These are phyloP conservation scores for Diaporthe sp. DNA, from an alignment of 2,329 filamentous ascomycete species.

Conservation along the genomic window DNA sequence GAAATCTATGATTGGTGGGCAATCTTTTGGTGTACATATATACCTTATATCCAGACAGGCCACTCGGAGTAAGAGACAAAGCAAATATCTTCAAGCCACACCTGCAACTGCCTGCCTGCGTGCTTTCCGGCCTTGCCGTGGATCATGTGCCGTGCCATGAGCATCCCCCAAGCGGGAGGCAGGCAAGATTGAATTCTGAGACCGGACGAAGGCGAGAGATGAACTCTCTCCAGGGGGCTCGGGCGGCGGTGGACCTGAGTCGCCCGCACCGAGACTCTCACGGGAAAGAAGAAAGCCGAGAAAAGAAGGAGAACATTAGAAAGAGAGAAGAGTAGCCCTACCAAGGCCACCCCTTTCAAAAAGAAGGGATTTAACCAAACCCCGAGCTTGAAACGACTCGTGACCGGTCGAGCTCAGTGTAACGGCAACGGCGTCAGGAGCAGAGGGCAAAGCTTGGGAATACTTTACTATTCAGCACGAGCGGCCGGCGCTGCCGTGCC, in stretches of 20 bases:
- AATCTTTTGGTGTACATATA: neutral
- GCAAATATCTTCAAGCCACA: neutral
- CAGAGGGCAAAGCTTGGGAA: neutral
- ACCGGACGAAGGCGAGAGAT: slow-evolving; percentile 11
- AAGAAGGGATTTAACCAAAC: neutral
- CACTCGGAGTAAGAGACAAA: neutral
- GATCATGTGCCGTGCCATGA: neutral
- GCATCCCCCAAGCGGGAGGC: neutral
- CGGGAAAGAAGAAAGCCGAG: neutral
- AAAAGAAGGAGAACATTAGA: neutral
- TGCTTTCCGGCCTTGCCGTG: neutral
- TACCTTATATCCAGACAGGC: neutral
- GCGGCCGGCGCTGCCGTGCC: neutral
- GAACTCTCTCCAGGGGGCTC: neutral
- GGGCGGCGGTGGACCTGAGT: neutral
- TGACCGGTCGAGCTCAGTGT: neutral
- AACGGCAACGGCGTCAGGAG: too few relatives aligned
- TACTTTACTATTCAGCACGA: neutral
- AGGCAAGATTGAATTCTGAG: slow-evolving; percentile 22
- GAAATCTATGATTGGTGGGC: neutral
- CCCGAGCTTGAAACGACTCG: neutral
- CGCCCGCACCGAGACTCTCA: neutral
- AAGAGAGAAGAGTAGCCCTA: neutral
- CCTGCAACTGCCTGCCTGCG: neutral
- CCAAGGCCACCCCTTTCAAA: neutral